Base-by-base conservation (phyloP, 148 eudicot species). In the Silene latifolia region DNA sequence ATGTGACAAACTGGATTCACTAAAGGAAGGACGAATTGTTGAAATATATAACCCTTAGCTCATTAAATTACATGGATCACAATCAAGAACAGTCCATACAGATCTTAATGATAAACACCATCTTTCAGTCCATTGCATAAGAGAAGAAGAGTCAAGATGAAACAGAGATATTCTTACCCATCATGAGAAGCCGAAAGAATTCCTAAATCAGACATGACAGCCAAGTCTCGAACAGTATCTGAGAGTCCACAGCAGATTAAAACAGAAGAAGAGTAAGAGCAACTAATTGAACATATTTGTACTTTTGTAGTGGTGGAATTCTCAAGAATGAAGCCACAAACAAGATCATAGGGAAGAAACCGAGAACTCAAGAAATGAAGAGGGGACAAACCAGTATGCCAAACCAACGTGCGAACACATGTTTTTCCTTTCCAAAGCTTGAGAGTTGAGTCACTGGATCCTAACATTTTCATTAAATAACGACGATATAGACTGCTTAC, bases 101-200 rank as follows among this genome's bases (percentile, higher is more conserved):
- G 67, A 48, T n/a, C 4, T 27, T 9, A 13, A 17, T 1, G 15
- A 72, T 39, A 64, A 11, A 56, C 67, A 78, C 35, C 64, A 72
- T 23, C 12, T 65, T 15, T 3, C 64, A 25, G 39, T 21, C 71
- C 73, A 5, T 47, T 56, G 6, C 54, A 39, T 19, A 27, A 17
- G 17, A 59, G 59, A 23, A 19, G 15, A 25, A 42, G n/a, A 53
- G 3, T 9, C 39, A 17, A 20, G 20, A 27, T 63, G 46, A 57
- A 60, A 42, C 18, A 62, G 11, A 80, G 14, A 83, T 54, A 23
- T 71, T 57, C 79, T 82, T 83, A 95, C 99, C 98, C 97, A 78
- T 95, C 99, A 85, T 95, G 99, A 27, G 99, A 95, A 63, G 99
- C 94, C 75, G 99, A 95, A 74, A 95, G 85, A 79, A 95, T 71